phyloP scores from a whole-genome alignment of 2,329 filamentous ascomycete genomes.

The Scedosporium aurantiacum region DNA sequence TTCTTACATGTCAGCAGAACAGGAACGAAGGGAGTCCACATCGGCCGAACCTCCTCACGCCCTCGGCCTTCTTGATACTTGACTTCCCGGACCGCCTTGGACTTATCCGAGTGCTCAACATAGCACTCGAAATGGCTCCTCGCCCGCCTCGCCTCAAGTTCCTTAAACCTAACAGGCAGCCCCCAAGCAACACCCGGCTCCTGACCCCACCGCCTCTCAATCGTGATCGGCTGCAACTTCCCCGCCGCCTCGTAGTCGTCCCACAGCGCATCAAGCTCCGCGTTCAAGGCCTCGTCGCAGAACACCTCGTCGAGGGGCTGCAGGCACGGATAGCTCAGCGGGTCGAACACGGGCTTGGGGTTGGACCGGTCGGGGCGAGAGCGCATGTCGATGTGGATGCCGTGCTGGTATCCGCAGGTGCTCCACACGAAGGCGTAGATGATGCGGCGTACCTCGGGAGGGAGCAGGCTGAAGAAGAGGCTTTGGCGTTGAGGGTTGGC shows the following conservation, averaged over 20 bases:
- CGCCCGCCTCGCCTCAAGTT: background rate
- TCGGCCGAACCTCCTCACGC: background rate
- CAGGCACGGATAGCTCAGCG: background rate
- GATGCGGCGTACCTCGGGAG: slow-evolving; percentile 1
- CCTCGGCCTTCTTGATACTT: background rate
- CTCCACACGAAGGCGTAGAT: background rate
- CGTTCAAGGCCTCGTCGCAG: background rate
- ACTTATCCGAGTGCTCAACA: background rate
- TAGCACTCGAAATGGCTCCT: background rate
- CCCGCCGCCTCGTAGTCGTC: background rate
- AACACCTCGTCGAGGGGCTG: background rate
- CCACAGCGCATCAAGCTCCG: background rate
- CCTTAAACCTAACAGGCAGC: background rate
- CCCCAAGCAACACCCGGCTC: background rate
- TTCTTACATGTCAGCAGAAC: slow-evolving; percentile 5
- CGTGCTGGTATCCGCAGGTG: background rate
- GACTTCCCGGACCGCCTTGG: background rate
- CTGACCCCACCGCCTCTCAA: background rate
- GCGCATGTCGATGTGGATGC: background rate
- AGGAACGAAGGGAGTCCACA: background rate
- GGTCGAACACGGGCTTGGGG: background rate
- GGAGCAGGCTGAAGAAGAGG: background rate
- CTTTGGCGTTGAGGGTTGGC: background rate
- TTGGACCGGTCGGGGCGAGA: background rate
- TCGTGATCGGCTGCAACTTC: background rate